Evolutionary conservation across 2,329 filamentous ascomycete genomes (phyloP), one percentile per base, ranked within the genome.

Genomic region (Neofusicoccum kwambonambiense): DNA sequence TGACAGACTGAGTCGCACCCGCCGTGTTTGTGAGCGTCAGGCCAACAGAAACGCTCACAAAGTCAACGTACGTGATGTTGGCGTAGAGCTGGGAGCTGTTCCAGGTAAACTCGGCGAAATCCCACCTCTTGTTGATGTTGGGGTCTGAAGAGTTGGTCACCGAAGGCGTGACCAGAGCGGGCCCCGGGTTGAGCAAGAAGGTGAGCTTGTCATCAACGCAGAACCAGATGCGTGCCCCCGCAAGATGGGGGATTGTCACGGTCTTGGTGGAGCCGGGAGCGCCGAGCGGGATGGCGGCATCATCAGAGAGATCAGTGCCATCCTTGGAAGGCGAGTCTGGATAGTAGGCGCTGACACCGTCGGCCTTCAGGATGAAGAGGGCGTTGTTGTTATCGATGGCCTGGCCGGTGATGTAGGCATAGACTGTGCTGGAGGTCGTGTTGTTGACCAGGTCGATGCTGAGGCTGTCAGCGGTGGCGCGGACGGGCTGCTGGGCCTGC

Each of bases 181-280:
- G 88, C 15, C 87, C 87, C 1, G 87, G 88, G 75, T 93, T 93
- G 61, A 93, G 75, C 12, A 86, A 80, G 76, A 93, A 93, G 0
- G 82, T 87, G 56, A 93, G 81, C 41, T 83, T 83, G 50, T 78
- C 78, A 69, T 84, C 85, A 66, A 86, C 80, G 64, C 83, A 86
- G 75, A 91, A 90, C 87, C 89, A 93, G 73, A 93, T 86, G 62
- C 90, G 84, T 1, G 86, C 90, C 22, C 89, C 90, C 3, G 85
- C 88, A 31, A 92, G 82, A 66, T 87, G 87, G 11, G 90, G 90
- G 67, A 93, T 87, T 1, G 84, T 87, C 27, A 90, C 80, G 2
- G 80, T 85, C 34, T 80, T 84, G 0, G 84, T 85, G 49, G 81
- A 79, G 6, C 90, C 90, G 0, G 87, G 82, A 0, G 80, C 79